Percentiles rank a stretch among this genome's conserved stretches.
These are phyloP conservation scores for Wickerhamiella vanderwaltii DNA, from an alignment of 805 yeast species.

Conservation along the genomic window DNA sequence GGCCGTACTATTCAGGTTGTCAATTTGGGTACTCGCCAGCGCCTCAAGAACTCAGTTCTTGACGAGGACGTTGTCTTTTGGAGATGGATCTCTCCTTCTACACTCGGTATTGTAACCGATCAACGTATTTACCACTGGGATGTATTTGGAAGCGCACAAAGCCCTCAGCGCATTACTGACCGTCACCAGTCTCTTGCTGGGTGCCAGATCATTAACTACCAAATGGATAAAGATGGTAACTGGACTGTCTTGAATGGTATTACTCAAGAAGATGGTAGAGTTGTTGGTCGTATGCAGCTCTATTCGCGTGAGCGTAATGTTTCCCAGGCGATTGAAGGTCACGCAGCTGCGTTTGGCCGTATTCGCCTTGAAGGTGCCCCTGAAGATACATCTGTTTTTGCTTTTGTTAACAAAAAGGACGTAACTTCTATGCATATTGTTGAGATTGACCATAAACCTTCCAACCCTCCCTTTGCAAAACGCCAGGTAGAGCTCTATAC, in stretches of 20 bases:
- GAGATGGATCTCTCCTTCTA: slow-evolving; percentile 74
- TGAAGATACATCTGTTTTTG: slow-evolving; percentile 70
- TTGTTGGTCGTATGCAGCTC: slow-evolving; percentile 92
- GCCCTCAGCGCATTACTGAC: slow-evolving; percentile 71
- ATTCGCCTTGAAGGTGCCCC: slow-evolving; percentile 62
- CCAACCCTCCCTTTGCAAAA: slow-evolving; percentile 73
- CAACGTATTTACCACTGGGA: slow-evolving; percentile 68
- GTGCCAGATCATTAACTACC: slow-evolving; percentile 83
- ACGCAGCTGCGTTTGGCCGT: slow-evolving; percentile 80
- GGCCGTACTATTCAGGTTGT: slow-evolving; percentile 90
- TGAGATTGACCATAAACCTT: slow-evolving; percentile 88
- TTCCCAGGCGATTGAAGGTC: slow-evolving; percentile 96
- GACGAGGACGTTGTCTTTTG: slow-evolving; percentile 86
- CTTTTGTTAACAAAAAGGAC: slow-evolving; percentile 80
- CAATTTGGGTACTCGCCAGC: slow-evolving; percentile 74
- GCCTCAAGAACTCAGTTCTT: slow-evolving; percentile 76
- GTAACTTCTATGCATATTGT: slow-evolving; percentile 83
- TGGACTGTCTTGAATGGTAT: slow-evolving; percentile 97
- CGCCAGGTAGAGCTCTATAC: slow-evolving; percentile 86
- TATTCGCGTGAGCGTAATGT: slow-evolving; percentile 79
- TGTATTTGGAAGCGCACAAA: slow-evolving; percentile 56
- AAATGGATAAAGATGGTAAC: slow-evolving; percentile 61
- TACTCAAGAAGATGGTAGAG: slow-evolving; percentile 83
- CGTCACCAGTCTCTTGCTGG: slow-evolving; percentile 67
- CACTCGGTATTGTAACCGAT: slow-evolving; percentile 76